Evolutionary conservation across 164 flowering plant genomes (phyloP), one percentile per base, ranked within the genome.

Genomic region (Vitis amurensis): DNA sequence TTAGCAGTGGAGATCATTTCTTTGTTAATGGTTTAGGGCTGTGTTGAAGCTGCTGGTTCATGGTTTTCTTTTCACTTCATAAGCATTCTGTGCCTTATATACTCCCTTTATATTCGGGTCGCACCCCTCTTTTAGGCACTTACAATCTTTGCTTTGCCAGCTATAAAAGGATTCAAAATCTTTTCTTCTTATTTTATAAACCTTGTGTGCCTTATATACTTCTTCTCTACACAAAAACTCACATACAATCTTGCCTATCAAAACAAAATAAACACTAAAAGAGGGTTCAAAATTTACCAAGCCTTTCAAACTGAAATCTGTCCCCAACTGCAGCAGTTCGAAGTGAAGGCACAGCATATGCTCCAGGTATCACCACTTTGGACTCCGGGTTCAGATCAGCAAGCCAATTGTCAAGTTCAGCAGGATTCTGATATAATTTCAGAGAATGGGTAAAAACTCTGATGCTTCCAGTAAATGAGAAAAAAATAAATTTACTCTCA

Each of bases 231-330:
- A 37, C 44, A 37, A 37, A 37, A 37, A 6, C 44, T 37, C 44
- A 3, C 8, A 37, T 0, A 37, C 44, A 37, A 37, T 37, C 44
- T 37, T 37, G 44, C 44, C 44, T 37, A 58, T 11, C 15, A 48
- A 13, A 3, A 51, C 9, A 59, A 56, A 50, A 27, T 48, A 11
- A 23, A 2, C 19, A 50, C 3, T 0, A 23, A 6, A 44, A 37
- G 57, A 59, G n/a, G 10, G 48, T 50, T 10, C 1, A 29, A 72
- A 71, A 71, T n/a, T 30, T 91, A 95, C 98, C 99, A 50, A 90
- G 89, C 76, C 98, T 85, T 82, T 93, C 98, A 77, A 96, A 93
- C 82, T 91, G 99, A 79, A 93, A 96, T 47, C 66, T 85, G 76
- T 91, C 91, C 19, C 97, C 97, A 55, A 86, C 77, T 12, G 70